These are phyloP conservation scores for Mortierella polycephala DNA, from an alignment of 371 early-diverging fungal species.

Conservation along the genomic window DNA sequence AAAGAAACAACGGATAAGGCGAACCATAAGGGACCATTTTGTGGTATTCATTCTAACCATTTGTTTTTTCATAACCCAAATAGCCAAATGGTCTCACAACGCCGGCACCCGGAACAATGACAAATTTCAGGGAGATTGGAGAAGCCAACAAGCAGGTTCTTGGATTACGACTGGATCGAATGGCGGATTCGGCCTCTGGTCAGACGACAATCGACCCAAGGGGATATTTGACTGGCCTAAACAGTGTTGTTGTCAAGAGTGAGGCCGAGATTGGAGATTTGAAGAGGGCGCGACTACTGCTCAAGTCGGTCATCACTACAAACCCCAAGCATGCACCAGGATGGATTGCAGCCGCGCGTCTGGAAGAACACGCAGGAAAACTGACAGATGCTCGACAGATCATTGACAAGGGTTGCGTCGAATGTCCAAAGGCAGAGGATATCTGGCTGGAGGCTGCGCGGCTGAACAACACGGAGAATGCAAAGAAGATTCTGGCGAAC, in stretches of 20 bases:
- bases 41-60: not conserved
- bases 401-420: conserved; percentile 92
- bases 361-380: conserved; percentile 94
- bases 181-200: conserved; percentile 78
- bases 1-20: not conserved
- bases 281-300: conserved; percentile 88
- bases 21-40: too few relatives aligned
- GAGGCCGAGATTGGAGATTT: conserved; percentile 95
- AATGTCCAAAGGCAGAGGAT: conserved; percentile 94
- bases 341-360: conserved; percentile 97
- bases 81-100: conserved; percentile 64
- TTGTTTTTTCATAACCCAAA: not conserved
- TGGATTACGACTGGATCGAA: conserved; percentile 89
- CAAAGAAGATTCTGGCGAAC: conserved; percentile 90
- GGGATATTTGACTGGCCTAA: conserved; percentile 94
- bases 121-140: conserved; percentile 93
- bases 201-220: conserved; percentile 91
- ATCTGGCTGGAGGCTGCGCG: conserved; percentile 97
- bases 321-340: conserved; percentile 96
- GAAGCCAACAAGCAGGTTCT: conserved; percentile 93
- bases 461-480: conserved; percentile 83
- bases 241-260: conserved; percentile 82
- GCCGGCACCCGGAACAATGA: conserved; percentile 71
- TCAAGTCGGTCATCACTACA: conserved; percentile 89
- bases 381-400: conserved; percentile 82